A percentile compares a stretch with the other conserved stretches of the same genome.
These are phyloP conservation scores for Leishmania mexicana DNA, from an alignment of 208 protist genomes.

Conservation along the genomic window DNA sequence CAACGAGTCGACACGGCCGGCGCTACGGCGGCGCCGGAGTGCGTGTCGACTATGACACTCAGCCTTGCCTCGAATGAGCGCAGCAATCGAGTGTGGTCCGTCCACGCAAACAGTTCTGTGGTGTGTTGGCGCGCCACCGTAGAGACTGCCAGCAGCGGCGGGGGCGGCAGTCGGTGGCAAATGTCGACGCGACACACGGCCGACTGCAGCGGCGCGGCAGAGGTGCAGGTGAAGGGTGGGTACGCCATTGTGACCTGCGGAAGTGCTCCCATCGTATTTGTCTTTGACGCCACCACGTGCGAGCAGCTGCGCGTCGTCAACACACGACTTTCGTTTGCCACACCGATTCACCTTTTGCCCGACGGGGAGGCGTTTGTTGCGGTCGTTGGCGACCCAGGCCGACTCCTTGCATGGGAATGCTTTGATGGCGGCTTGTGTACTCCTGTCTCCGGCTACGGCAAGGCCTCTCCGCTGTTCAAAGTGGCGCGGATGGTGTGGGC, in stretches of 20 bases:
- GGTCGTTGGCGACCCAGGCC: constrained; percentile 33
- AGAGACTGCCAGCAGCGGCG: constrained; percentile 15
- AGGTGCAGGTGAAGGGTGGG: constrained; percentile 47
- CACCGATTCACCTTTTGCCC: constrained; percentile 49
- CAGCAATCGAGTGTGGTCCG: constrained; percentile 69
- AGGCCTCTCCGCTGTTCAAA: constrained; percentile 37
- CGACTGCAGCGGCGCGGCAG: constrained; percentile 50
- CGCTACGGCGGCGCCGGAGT: constrained; percentile 2
- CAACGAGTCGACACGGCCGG: constrained; percentile 28
- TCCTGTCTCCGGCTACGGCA: constrained; percentile 37
- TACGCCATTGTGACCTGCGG: constrained; percentile 64
- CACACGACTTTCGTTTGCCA: constrained; percentile 39
- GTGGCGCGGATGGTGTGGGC: constrained; percentile 62
- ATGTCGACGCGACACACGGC: constrained; percentile 60
- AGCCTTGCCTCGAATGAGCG: constrained; percentile 55
- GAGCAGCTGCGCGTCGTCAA: constrained; percentile 53
- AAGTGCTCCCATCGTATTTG: constrained; percentile 49
- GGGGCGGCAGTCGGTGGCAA: constrained; percentile 32
- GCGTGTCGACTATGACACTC: constrained; percentile 39
- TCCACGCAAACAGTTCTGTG: constrained; percentile 65
- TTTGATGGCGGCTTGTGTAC: constrained; percentile 65
- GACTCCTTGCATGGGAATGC: constrained; percentile 65
- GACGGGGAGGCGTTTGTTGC: constrained; percentile 76
- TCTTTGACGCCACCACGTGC: constrained; percentile 60
- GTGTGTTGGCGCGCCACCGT: constrained; percentile 67